These are phyloP conservation scores for Musa itinerans DNA, from an alignment of 176 grass and related monocot genomes.

Conservation along the genomic window DNA sequence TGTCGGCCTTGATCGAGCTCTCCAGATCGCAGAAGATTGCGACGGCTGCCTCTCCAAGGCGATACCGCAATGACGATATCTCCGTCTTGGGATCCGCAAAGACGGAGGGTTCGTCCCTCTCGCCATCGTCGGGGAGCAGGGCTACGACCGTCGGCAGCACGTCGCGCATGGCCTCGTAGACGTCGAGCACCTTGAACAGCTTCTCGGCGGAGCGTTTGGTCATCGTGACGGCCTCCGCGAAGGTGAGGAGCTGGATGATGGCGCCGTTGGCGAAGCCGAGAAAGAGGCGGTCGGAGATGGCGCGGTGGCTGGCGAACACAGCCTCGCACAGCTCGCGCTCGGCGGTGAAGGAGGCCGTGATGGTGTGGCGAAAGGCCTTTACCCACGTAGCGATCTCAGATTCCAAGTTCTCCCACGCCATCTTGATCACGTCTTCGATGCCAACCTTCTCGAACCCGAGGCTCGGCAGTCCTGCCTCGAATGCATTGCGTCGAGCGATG, in stretches of 20 bases:
- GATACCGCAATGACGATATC: not conserved
- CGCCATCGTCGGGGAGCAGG: conserved; percentile 11
- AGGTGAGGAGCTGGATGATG: conserved; percentile 51
- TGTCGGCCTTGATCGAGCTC: conserved; percentile 5
- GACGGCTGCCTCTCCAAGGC: not conserved
- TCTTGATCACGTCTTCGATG: conserved; percentile 13
- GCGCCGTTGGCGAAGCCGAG: conserved; percentile 28
- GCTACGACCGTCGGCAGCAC: conserved; percentile 29
- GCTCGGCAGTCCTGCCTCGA: not conserved
- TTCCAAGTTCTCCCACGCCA: conserved; percentile 11
- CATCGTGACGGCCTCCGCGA: not conserved
- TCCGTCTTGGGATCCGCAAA: conserved; percentile 30
- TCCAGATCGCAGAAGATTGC: conserved; percentile 2
- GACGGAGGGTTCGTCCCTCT: not conserved
- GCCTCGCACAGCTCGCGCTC: conserved; percentile 53
- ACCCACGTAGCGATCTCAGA: conserved; percentile 33
- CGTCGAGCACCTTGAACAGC: conserved; percentile 7
- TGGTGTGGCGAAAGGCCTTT: conserved; percentile 43
- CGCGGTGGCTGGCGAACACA: conserved; percentile 36
- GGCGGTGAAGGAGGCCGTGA: conserved; percentile 31
- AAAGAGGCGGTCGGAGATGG: conserved; percentile 27
- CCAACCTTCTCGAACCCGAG: conserved; percentile 12
- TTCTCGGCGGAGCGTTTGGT: conserved; percentile 1
- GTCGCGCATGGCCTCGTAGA: conserved; percentile 33
- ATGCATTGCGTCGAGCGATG: conserved; percentile 13